Evolutionary conservation across 2,329 filamentous ascomycete genomes (phyloP), one percentile per base, ranked within the genome.

Genomic region (Diaporthe sp.): DNA sequence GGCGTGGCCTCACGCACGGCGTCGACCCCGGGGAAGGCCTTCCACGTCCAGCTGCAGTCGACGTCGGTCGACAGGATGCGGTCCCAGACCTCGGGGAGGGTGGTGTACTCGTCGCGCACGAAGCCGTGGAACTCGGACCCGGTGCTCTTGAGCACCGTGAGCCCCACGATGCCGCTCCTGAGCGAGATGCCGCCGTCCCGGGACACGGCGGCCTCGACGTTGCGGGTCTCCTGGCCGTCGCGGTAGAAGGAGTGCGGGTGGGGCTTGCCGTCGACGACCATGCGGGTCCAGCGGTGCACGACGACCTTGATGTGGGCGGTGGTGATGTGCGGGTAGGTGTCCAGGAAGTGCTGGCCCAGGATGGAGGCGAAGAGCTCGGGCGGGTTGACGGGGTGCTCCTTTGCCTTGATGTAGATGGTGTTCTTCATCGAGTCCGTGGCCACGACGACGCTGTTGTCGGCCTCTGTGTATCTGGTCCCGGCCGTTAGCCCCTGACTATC

Each of bases 401-500:
- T 98, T 82, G 97, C 96, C 82, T 95, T 93, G 86, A 99, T 95
- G 88, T 97, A 98, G 83, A 94, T 93, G 80, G 94, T 98, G 87
- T 99, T 98, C 89, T 99, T 99, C 87, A 98, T 98, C 37, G 95
- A 96, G 86, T 99, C 97, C 77, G 97, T 99, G 78, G 97, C 95
- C 77, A 99, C 96, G 76, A 99, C 92, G 79, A 97, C 94, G 81
- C 93, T 94, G 90, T 99, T 99, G 88, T 99, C 96, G 80, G 95
- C 96, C 82, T 91, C 85, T 77, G 96, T 99, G 90, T 98, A 99
- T 78, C 95, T 97, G 78, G 81, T 6, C 8, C 5, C 1, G 8
- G n/a, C 8, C 53, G 44, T 58, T 39, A 37, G 61, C 61, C 17
- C 19, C 15, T 39, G 75, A 76, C 15, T 76, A 57, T 61, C 57